phyloP scores from a whole-genome alignment of 257 asterid species.

The Solanum dulcamara region DNA sequence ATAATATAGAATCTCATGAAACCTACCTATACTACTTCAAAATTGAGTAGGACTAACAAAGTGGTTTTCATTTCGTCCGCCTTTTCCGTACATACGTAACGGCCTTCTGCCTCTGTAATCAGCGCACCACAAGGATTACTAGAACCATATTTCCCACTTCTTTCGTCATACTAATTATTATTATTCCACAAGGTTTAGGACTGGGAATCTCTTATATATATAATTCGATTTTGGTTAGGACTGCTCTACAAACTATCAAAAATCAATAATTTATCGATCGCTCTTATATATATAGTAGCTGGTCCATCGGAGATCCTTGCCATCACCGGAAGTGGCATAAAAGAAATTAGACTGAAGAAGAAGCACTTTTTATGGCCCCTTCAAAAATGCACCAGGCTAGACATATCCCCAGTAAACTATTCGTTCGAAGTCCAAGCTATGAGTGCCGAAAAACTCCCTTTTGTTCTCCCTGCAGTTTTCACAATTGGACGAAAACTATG shows the following conservation, averaged over 20 bases:
- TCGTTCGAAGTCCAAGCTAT: slow-evolving; percentile 65
- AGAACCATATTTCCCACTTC: not conserved
- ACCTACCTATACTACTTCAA: too few species aligned
- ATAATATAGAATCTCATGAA: too few species aligned
- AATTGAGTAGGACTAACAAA: too few species aligned
- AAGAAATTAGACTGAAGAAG: not conserved
- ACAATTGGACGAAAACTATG: slow-evolving; percentile 32
- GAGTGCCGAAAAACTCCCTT: slow-evolving; percentile 74
- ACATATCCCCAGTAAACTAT: slow-evolving; percentile 54
- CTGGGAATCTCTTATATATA: not conserved
- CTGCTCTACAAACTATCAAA: too few species aligned
- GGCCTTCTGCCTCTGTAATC: not conserved
- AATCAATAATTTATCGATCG: too few species aligned
- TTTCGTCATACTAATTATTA: not conserved
- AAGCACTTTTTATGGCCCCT: not conserved
- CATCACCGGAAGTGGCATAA: not conserved
- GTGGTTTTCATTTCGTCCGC: too few species aligned
- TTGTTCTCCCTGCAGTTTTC: slow-evolving; percentile 60
- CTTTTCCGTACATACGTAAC: too few species aligned
- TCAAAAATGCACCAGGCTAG: slow-evolving; percentile 13
- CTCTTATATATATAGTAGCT: not conserved
- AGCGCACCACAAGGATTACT: not conserved
- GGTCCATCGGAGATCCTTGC: not conserved
- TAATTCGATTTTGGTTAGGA: not conserved
- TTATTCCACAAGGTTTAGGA: not conserved